phyloP scores from a whole-genome alignment of 208 protist genomes.

The Acanthamoeba culbertsoni region DNA sequence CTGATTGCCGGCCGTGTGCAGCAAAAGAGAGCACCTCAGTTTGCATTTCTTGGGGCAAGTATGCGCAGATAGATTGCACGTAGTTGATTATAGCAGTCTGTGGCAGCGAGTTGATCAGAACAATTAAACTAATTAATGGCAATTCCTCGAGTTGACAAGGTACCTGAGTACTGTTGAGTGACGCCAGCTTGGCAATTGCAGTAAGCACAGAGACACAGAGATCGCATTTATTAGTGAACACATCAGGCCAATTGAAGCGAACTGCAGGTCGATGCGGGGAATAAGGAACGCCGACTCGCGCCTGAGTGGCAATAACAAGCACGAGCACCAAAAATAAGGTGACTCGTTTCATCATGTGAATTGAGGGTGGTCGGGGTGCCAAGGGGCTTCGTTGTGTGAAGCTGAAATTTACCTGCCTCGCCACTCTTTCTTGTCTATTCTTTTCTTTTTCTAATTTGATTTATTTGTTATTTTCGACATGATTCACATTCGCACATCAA shows the following conservation, averaged over 20 bases:
- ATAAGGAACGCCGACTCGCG: no score
- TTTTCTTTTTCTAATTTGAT: no score
- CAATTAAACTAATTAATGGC: neutral
- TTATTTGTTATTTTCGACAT: neutral
- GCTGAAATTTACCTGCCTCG: no score
- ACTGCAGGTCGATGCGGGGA: no score
- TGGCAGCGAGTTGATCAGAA: neutral
- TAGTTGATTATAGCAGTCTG: neutral
- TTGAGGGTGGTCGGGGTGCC: no score
- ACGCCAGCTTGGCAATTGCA: neutral
- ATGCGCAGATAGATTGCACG: neutral
- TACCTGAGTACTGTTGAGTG: neutral
- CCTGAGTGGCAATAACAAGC: no score
- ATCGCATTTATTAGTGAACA: neutral
- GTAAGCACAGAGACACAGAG: neutral
- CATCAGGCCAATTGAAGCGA: no score
- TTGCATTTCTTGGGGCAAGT: neutral
- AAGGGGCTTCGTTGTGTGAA: no score
- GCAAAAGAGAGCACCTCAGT: neutral
- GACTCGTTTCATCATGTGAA: no score
- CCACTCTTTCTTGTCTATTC: no score
- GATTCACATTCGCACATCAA: slow-evolving; percentile 68
- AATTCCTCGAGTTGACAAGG: neutral
- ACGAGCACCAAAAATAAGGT: no score
- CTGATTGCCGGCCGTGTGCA: neutral